Evolutionary conservation across 768 basidiomycete genomes (phyloP).

Genomic region (Butyriboletus loyo): DNA sequence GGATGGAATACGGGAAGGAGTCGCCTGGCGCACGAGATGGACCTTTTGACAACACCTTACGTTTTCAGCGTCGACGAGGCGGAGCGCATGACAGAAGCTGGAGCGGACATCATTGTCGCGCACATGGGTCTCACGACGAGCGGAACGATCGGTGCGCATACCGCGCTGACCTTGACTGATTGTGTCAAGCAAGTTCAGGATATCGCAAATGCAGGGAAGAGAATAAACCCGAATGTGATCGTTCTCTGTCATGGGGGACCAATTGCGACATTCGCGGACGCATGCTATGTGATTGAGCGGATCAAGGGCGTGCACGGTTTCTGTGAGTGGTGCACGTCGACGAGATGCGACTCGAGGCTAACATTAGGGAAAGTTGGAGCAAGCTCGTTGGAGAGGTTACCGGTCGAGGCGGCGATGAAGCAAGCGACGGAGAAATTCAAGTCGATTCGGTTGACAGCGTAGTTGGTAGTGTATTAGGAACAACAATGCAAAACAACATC

Average conservation of each 20-base stretch:
- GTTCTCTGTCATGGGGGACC: constrained; percentile 25
- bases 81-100: constrained; percentile 22
- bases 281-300: constrained; percentile 17
- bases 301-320: constrained; percentile 22
- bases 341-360: not conserved
- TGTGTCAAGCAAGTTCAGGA: constrained; percentile 19
- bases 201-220: constrained; percentile 17
- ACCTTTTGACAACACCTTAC: constrained; percentile 27
- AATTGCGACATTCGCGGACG: constrained; percentile 25
- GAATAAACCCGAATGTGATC: constrained; percentile 18
- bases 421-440: constrained; percentile 20
- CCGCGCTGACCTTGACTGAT: constrained; percentile 20
- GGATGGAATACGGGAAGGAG: constrained; percentile 30
- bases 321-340: constrained; percentile 11
- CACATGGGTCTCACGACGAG: constrained; percentile 32
- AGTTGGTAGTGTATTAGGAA: not conserved
- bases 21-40: constrained; percentile 20
- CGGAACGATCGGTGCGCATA: constrained; percentile 26
- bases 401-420: constrained; percentile 25
- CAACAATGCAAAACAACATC: constrained; percentile 35
- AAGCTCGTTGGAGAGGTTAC: constrained; percentile 26
- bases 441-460: constrained; percentile 11
- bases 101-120: constrained; percentile 25
- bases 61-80: constrained; percentile 29
- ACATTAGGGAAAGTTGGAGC: constrained; percentile 16